A percentile compares a stretch with the other conserved stretches of the same genome.
Evolutionary conservation across 495 filamentous ascomycete genomes (phyloP).

Genomic region (Tuber microsphaerosporum): DNA sequence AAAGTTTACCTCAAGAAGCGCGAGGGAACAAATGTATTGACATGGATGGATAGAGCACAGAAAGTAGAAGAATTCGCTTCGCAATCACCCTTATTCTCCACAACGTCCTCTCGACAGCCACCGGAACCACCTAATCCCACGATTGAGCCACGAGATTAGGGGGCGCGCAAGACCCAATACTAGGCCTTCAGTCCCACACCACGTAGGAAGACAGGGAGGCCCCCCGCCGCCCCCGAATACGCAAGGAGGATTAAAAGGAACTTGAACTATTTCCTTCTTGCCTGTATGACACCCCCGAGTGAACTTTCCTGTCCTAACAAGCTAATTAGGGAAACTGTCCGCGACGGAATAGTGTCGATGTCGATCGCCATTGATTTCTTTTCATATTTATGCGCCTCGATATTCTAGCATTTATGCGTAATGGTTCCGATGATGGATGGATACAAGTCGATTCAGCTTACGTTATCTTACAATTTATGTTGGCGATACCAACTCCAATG

Average conservation of each 20-base stretch:
- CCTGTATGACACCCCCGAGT: not conserved
- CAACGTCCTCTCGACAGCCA: not conserved
- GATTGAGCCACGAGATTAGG: not conserved
- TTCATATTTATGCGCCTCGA: not conserved
- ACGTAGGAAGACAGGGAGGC: not conserved
- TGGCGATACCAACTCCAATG: too few species aligned
- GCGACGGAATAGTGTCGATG: not conserved
- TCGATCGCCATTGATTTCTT: not conserved
- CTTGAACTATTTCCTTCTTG: not conserved
- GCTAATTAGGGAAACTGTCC: not conserved
- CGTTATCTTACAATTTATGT: not conserved
- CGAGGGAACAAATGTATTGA: not conserved
- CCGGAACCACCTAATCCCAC: not conserved
- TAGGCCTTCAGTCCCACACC: not conserved
- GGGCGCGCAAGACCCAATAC: not conserved
- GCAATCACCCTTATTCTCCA: not conserved
- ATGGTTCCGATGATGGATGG: not conserved
- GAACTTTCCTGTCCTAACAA: not conserved
- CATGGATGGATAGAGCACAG: not conserved
- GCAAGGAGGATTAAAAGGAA: not conserved
- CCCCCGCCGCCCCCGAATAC: not conserved
- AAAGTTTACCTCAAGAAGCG: conserved; percentile 3
- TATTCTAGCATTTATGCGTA: not conserved
- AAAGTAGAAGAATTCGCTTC: not conserved
- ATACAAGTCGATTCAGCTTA: not conserved